These are phyloP conservation scores for Amphirosellinia nigrospora DNA, from an alignment of 495 filamentous ascomycete genomes.

Conservation along the genomic window DNA sequence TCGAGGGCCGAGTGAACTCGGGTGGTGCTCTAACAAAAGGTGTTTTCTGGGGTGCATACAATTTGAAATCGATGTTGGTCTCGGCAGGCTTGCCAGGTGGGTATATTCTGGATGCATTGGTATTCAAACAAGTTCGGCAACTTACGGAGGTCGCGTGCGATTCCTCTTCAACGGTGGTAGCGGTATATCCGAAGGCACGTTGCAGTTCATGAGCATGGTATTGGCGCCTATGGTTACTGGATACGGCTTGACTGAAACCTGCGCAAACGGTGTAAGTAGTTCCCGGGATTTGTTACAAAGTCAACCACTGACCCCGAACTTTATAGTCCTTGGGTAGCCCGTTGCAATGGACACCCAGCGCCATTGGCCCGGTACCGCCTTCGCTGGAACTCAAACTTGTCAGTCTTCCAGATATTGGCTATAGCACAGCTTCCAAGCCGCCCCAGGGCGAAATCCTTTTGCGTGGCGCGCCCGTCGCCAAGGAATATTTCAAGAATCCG, in stretches of 20 bases:
- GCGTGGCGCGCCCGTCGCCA: constrained; percentile 71
- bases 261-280: constrained; percentile 63
- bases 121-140: constrained; percentile 74
- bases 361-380: constrained; percentile 73
- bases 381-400: constrained; percentile 74
- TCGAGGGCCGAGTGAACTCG: constrained; percentile 67
- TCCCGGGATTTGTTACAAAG: not conserved
- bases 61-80: constrained; percentile 63
- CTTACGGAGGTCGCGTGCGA: constrained; percentile 75
- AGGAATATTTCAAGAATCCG: constrained; percentile 79
- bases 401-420: constrained; percentile 87
- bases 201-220: constrained; percentile 78
- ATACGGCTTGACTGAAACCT: constrained; percentile 90
- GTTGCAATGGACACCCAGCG: constrained; percentile 71
- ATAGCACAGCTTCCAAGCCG: constrained; percentile 74
- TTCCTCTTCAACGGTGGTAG: constrained; percentile 84
- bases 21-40: constrained; percentile 37
- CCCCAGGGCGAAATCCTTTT: constrained; percentile 87
- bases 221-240: constrained; percentile 79
- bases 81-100: constrained; percentile 69
- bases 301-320: not conserved
- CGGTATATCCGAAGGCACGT: constrained; percentile 76
- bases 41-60: constrained; percentile 54
- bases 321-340: constrained; percentile 59
- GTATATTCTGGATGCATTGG: constrained; percentile 76